Evolutionary conservation across 495 filamentous ascomycete species (phyloP).

Genomic region (Aspergillus hancockii): DNA sequence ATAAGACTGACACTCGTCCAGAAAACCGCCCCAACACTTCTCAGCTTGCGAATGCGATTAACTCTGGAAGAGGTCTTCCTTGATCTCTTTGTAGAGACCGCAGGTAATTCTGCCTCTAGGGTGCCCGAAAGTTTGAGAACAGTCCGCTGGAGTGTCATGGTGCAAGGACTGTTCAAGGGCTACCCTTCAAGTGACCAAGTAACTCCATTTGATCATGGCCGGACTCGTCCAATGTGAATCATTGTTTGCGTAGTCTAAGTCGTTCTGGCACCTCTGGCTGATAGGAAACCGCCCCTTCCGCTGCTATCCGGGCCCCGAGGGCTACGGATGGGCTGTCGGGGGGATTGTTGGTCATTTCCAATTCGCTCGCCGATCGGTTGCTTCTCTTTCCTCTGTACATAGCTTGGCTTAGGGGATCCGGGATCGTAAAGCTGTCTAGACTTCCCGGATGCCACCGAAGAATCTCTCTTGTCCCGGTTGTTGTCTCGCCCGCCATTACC

Average conservation of each 20-base stretch:
- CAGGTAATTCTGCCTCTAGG: not conserved
- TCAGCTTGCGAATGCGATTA: slow-evolving; percentile 58
- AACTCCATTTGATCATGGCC: not conserved
- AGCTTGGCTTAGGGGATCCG: slow-evolving; percentile 55
- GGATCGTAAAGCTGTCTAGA: slow-evolving; percentile 73
- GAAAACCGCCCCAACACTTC: slow-evolving; percentile 64
- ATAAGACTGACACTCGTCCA: slow-evolving; percentile 28
- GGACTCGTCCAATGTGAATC: not conserved
- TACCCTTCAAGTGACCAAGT: not conserved
- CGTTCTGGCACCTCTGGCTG: slow-evolving; percentile 50
- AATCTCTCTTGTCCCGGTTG: slow-evolving; percentile 47
- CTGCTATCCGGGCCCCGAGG: slow-evolving; percentile 76
- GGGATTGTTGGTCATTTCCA: slow-evolving; percentile 45
- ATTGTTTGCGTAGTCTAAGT: slow-evolving; percentile 26
- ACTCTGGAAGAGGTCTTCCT: slow-evolving; percentile 55
- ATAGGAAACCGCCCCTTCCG: slow-evolving; percentile 73
- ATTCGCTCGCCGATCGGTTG: slow-evolving; percentile 34
- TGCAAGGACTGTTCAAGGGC: not conserved
- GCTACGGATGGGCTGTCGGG: slow-evolving; percentile 61
- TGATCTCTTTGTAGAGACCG: slow-evolving; percentile 17
- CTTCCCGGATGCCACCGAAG: slow-evolving; percentile 45
- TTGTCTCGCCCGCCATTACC: slow-evolving; percentile 37
- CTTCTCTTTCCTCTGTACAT: slow-evolving; percentile 53
- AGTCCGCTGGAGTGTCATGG: not conserved
- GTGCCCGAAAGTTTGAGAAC: not conserved